Evolutionary conservation across 257 asterid species (phyloP).

Genomic region (Oldenlandia corymbosa): DNA sequence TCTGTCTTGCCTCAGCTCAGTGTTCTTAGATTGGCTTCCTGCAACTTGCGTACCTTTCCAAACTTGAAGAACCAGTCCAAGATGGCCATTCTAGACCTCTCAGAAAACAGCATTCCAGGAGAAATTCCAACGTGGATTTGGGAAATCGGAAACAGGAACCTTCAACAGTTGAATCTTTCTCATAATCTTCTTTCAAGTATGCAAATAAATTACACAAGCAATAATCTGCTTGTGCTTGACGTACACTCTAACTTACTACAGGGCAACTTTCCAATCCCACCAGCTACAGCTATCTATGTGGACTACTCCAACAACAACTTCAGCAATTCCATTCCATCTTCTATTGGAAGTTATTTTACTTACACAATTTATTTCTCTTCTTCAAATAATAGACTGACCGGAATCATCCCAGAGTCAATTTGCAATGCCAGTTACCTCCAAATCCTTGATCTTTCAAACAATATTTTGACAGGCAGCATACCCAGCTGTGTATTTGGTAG

Average conservation of each 20-base stretch:
- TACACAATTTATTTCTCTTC: constrained; percentile 23
- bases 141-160: constrained; percentile 27
- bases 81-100: constrained; percentile 29
- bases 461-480: constrained; percentile 29
- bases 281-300: constrained; percentile 15
- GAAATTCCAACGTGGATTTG: constrained; percentile 39
- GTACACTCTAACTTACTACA: constrained; percentile 28
- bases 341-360: constrained; percentile 19
- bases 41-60: constrained; percentile 27
- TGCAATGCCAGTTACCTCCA: constrained; percentile 29
- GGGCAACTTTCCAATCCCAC: constrained; percentile 25
- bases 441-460: constrained; percentile 44
- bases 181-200: constrained; percentile 20
- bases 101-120: constrained; percentile 28
- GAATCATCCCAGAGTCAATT: constrained; percentile 36
- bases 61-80: constrained; percentile 16
- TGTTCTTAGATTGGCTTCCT: constrained; percentile 22
- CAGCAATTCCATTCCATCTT: constrained; percentile 26
- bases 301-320: constrained; percentile 53
- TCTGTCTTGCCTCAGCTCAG: constrained; percentile 8
- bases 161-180: constrained; percentile 37
- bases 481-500: constrained; percentile 28
- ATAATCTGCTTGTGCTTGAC: constrained; percentile 11
- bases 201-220: constrained; percentile 15
- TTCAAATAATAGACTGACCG: constrained; percentile 26